These are phyloP conservation scores for Alopecurus myosuroides DNA, from an alignment of 176 grass and related monocot genomes.

Conservation along the genomic window DNA sequence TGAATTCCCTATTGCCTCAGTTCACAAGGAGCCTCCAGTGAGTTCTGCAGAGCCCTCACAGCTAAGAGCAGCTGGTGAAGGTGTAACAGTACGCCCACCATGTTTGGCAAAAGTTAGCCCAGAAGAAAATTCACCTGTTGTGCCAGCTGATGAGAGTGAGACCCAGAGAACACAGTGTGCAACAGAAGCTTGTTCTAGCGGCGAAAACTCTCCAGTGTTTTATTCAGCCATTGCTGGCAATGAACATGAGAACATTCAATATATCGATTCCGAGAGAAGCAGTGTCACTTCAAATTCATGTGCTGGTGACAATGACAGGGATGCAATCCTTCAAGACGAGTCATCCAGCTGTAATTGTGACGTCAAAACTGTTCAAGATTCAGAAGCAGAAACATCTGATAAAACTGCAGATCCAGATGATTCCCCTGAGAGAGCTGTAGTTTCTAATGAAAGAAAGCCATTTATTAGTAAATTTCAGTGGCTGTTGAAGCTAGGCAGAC, in stretches of 20 bases:
- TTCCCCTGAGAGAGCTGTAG: slow-evolving; percentile 3
- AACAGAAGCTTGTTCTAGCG: slow-evolving; percentile 43
- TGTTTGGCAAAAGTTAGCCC: background rate
- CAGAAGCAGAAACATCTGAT: slow-evolving; percentile 4
- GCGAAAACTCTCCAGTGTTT: slow-evolving; percentile 51
- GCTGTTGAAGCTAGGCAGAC: slow-evolving; percentile 68
- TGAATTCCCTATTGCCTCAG: slow-evolving; percentile 24
- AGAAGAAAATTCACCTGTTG: background rate
- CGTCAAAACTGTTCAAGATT: slow-evolving; percentile 30
- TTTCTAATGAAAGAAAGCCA: slow-evolving; percentile 57
- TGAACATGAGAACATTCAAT: slow-evolving; percentile 41
- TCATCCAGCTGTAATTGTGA: slow-evolving; percentile 23
- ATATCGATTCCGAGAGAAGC: slow-evolving; percentile 68
- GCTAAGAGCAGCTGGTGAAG: slow-evolving; percentile 11
- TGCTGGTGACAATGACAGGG: slow-evolving; percentile 47
- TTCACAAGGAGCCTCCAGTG: slow-evolving; percentile 17
- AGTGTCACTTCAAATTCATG: slow-evolving; percentile 71
- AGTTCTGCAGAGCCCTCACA: background rate
- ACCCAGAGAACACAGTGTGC: slow-evolving; percentile 17
- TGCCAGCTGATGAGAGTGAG: background rate
- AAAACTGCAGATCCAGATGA: slow-evolving; percentile 25
- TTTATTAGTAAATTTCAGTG: slow-evolving; percentile 76
- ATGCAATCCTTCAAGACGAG: slow-evolving; percentile 34
- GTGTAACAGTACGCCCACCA: slow-evolving; percentile 2
- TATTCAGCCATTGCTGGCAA: slow-evolving; percentile 33